A percentile compares a stretch with the other conserved stretches of the same genome.
Conservation (phyloP, 495 filamentous ascomycete genomes). For the Penicillium desertorum region DNA sequence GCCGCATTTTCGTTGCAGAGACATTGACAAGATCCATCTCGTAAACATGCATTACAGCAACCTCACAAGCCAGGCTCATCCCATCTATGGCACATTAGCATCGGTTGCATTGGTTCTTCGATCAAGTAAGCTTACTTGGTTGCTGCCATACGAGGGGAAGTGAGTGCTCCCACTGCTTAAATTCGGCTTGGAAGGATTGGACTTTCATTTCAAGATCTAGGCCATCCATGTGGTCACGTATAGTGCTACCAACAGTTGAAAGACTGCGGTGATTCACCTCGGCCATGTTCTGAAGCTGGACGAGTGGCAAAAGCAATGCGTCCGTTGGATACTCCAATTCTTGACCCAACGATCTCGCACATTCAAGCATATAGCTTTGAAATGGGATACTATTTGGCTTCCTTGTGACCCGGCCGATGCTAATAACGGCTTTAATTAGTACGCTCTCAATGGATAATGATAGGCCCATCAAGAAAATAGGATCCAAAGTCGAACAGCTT, state of each 20-base stretch:
- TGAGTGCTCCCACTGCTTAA: background rate
- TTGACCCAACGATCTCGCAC: background rate
- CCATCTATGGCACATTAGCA: background rate
- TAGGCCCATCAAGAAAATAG: background rate
- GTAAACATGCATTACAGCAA: background rate
- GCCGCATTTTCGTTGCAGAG: background rate
- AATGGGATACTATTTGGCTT: background rate
- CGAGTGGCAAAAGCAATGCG: background rate
- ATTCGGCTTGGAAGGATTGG: background rate
- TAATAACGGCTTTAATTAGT: background rate
- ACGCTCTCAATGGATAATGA: background rate
- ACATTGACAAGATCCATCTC: conserved; percentile 1
- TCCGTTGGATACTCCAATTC: conserved; percentile 1
- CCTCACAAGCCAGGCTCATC: background rate
- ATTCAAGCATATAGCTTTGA: conserved; percentile 3
- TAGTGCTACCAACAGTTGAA: background rate
- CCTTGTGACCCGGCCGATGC: background rate
- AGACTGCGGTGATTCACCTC: background rate
- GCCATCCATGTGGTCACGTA: background rate
- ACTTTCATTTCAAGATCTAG: background rate
- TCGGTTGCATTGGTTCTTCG: background rate
- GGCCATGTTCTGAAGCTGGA: conserved; percentile 5
- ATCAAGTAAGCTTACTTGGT: background rate
- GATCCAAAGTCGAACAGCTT: background rate
- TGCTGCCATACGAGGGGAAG: background rate